A percentile compares a stretch with the other conserved stretches of the same genome.
Conservation (phyloP, 768 basidiomycete species). For the Suillus occidentalis region DNA sequence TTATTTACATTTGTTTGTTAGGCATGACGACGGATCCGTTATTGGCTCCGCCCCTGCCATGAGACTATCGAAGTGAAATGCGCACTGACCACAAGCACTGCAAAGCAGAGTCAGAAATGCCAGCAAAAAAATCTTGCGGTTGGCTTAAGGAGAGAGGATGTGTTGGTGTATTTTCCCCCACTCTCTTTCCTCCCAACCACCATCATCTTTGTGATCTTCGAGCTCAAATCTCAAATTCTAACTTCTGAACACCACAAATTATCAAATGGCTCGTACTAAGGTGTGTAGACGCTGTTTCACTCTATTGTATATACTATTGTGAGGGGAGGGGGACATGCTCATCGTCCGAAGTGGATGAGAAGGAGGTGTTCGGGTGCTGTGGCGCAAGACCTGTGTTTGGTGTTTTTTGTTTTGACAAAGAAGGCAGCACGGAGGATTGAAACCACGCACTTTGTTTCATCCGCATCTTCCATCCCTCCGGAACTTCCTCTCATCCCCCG, state of each 20-base stretch:
- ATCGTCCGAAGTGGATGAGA: constrained; percentile 9
- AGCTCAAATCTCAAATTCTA: constrained; percentile 2
- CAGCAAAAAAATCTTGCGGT: constrained; percentile 4
- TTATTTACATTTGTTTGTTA: constrained; percentile 19
- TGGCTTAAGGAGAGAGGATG: constrained; percentile 19
- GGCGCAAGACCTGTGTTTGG: constrained; percentile 14
- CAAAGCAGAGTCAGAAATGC: constrained; percentile 19
- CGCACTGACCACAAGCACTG: constrained; percentile 30
- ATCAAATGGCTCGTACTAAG: constrained; percentile 73
- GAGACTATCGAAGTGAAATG: neutral
- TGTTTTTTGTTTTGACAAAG: constrained; percentile 14
- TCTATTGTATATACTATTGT: constrained; percentile 4
- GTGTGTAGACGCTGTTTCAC: constrained; percentile 14
- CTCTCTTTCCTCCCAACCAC: constrained; percentile 19
- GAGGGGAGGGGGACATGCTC: constrained; percentile 1
- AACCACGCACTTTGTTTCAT: constrained; percentile 18
- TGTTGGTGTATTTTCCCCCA: constrained; percentile 7
- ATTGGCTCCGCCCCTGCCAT: neutral
- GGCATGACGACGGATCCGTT: constrained; percentile 16
- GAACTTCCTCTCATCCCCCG: constrained; percentile 15
- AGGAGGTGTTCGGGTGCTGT: constrained; percentile 14
- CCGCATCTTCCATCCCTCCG: constrained; percentile 15
- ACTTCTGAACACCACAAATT: constrained; percentile 2
- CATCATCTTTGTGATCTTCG: constrained; percentile 17
- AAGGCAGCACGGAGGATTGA: constrained; percentile 25